Base-by-base conservation (phyloP, 306 rosid genomes). In the Fragaria vesca region DNA sequence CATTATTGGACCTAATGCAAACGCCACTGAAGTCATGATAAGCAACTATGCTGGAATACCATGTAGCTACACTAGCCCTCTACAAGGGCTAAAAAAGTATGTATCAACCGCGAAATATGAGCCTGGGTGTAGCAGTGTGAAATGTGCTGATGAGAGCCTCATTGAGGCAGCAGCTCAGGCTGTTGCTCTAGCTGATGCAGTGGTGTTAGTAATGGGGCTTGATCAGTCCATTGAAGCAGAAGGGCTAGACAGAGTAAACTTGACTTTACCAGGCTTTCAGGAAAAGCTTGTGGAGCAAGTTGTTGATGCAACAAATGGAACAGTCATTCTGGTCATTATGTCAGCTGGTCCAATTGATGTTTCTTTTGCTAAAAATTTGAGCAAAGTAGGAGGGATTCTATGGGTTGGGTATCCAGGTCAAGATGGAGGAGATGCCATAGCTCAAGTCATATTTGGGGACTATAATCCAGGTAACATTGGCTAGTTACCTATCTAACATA, bases 331-430 rank as follows among this genome's bases (percentile, higher is more conserved):
- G 21, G 91, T 89, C 26, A 81, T 93, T 36, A 86, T 93, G 97
- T 88, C 97, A 10, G 96, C 94, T 30, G 90, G 97, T 58, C 94
- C 93, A 13, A 70, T 88, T 79, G 97, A 91, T 28, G 78, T 89
- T 75, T 88, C 93, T 46, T 93, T 93, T 72, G 82, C 91, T 57
- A 81, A 80, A 57, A 80, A 76, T 73, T 26, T 88, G 26, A 51
- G 78, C 42, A 83, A 86, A 32, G 81, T 89, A 51, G 91, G 85
- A 20, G 94, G 88, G 6, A 84, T 91, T 45, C 51, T 91, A 32
- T 89, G 96, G 96, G 96, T 87, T 24, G 96, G 93, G 0, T 91
- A 91, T 81, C 96, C 93, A 13, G 96, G 96, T 69, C 88, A 91
- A 86, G 91, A 69, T 69, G 96, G 96, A 47, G 96, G 96, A 32